A percentile compares a stretch with the other conserved stretches of the same genome.
Conservation (phyloP, 805 yeast genomes). For the Saccharomycopsis vini region DNA sequence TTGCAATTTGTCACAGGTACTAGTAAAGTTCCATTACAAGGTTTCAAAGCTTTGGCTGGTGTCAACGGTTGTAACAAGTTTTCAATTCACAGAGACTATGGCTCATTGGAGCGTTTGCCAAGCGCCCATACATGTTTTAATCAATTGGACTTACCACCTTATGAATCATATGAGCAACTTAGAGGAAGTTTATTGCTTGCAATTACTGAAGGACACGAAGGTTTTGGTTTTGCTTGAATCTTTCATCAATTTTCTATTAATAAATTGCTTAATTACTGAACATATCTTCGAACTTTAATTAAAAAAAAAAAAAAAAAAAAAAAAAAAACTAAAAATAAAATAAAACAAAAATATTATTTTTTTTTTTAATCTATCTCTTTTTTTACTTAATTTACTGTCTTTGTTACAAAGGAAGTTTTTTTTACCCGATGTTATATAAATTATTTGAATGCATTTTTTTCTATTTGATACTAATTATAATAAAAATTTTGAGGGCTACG, state of each 20-base stretch:
- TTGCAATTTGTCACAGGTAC: slow-evolving; percentile 97
- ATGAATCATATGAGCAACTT: slow-evolving; percentile 78
- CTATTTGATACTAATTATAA: no score
- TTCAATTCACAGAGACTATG: slow-evolving; percentile 83
- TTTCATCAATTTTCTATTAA: neutral
- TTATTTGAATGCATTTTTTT: no score
- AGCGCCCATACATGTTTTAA: slow-evolving; percentile 96
- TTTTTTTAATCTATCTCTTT: no score
- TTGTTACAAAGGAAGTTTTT: no score
- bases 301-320: no score
- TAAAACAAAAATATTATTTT: no score
- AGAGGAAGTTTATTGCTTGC: slow-evolving; percentile 77
- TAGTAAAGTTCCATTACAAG: slow-evolving; percentile 88
- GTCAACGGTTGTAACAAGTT: slow-evolving; percentile 80
- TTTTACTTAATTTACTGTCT: no score
- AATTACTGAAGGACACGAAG: slow-evolving; percentile 90
- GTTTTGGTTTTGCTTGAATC: slow-evolving; percentile 73
- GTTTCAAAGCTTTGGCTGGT: slow-evolving; percentile 84
- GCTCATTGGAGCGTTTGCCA: slow-evolving; percentile 78
- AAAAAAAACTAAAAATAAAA: no score
- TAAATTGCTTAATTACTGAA: neutral
- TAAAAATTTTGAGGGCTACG: no score
- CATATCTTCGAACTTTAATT: no score
- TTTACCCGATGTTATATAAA: no score
- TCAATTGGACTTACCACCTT: slow-evolving; percentile 88